Conservation (phyloP, 768 basidiomycete genomes). For the Amanita jacksonii region DNA sequence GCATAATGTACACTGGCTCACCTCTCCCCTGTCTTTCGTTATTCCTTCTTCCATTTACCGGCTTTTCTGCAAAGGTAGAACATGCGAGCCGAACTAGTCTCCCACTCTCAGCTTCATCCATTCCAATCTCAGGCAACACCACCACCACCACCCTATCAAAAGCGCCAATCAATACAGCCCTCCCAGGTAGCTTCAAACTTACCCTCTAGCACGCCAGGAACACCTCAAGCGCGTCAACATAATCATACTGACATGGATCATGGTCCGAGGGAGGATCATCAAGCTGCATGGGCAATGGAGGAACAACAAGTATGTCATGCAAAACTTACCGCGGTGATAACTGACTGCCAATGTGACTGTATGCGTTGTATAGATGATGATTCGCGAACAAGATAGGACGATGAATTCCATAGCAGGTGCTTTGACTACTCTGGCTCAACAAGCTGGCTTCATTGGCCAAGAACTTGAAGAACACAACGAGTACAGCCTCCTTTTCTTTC, state of each 20-base stretch:
- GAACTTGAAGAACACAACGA: constrained; percentile 90
- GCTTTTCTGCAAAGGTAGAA: constrained; percentile 40
- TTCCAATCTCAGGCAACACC: not conserved
- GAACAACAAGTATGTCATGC: constrained; percentile 60
- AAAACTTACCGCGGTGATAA: not conserved
- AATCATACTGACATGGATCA: not conserved
- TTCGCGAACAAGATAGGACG: constrained; percentile 82
- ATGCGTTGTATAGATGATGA: constrained; percentile 51
- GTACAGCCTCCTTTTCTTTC: constrained; percentile 27
- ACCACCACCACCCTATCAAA: not conserved
- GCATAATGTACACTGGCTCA: too few species aligned
- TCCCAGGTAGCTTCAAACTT: not conserved
- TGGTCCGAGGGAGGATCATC: constrained; percentile 36
- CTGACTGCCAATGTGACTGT: not conserved
- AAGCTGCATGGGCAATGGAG: constrained; percentile 73
- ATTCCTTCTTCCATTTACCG: not conserved
- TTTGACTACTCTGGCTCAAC: constrained; percentile 72
- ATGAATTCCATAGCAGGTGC: constrained; percentile 86
- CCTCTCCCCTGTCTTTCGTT: constrained; percentile 1
- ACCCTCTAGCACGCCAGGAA: not conserved
- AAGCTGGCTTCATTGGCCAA: constrained; percentile 90
- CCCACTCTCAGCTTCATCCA: constrained; percentile 11
- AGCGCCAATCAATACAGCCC: not conserved
- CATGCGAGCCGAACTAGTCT: constrained; percentile 58
- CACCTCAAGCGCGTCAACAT: not conserved